Evolutionary conservation across 345 rosid species (phyloP), one percentile per base, ranked within the genome.

Genomic region (Hibiscus mutabilis): DNA sequence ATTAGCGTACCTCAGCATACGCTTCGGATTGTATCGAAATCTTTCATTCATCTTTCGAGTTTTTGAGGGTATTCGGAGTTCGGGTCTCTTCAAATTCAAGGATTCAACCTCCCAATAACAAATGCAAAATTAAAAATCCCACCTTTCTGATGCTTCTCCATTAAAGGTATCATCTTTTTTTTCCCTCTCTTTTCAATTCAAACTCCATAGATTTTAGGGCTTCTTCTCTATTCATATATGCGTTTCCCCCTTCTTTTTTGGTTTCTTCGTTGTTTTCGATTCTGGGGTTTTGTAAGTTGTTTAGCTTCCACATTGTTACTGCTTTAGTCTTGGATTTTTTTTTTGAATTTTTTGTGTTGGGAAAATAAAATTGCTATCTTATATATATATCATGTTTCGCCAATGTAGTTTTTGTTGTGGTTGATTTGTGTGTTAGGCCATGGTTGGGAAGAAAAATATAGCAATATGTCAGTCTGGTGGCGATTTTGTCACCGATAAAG

Each of bases 351-450:
- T 52, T n/a, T 18, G 14, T 52, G 40, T 35, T 46, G 51, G 47
- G 51, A 46, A 46, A 46, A 46, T 46, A 13, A 46, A 46, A 46
- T 13, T 14, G 13, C n/a, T 13, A 46, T 46, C 0, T 46, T 46
- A 11, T 44, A 5, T 16, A 55, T 55, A 55, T 18, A 19, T 9
- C 25, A 55, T 8, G 12, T 21, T 3, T 55, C 0, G 24, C 21
- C 2, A 55, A 55, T 13, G 81, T 90, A 56, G 98, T 93, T 46
- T 89, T 89, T 81, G 85, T 86, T 29, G 85, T 94, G 37, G 92
- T 88, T 19, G 96, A 91, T 79, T 74, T 91, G 98, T n/a, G 96
- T 90, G 16, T 49, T 91, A 59, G 79, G 77, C 27, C 11, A 55
- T 55, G 59, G 59, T 27, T 9, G 59, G 13, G 59, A 55, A 55